Conservation (phyloP, 257 asterid genomes). For the Anisodus acutangulus region DNA sequence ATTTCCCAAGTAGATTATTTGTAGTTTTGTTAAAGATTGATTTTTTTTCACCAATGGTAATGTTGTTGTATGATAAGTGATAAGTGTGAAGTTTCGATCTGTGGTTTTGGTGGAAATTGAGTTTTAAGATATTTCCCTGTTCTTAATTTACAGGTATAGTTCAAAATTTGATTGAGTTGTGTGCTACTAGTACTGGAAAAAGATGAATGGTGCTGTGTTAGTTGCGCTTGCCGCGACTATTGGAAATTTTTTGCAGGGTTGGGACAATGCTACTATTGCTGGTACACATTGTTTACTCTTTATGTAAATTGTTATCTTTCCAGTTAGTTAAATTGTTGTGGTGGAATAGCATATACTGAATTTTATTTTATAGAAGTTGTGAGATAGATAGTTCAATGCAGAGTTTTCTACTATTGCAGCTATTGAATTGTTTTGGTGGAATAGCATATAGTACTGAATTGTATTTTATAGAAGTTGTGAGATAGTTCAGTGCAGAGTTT, state of each 20-base stretch:
- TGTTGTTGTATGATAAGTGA: neutral
- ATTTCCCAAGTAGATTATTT: neutral
- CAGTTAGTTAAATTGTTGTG: neutral
- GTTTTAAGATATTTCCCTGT: constrained; percentile 26
- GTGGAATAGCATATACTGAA: neutral
- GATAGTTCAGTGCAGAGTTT: neutral
- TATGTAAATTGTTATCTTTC: constrained; percentile 5
- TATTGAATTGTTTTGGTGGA: neutral
- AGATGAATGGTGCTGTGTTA: constrained; percentile 77
- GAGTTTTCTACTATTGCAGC: constrained; percentile 16
- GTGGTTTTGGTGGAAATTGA: constrained; percentile 29
- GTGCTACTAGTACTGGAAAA: constrained; percentile 28
- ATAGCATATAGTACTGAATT: neutral
- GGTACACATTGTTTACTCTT: constrained; percentile 45
- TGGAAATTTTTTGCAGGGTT: constrained; percentile 84
- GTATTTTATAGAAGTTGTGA: neutral
- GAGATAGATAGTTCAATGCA: neutral
- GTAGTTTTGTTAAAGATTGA: neutral
- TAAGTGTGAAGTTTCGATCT: constrained; percentile 33
- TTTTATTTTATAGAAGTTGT: neutral
- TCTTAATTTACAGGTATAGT: constrained; percentile 36
- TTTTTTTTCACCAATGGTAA: neutral
- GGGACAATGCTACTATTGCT: constrained; percentile 92
- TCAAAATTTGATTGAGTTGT: constrained; percentile 34
- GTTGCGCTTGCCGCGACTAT: constrained; percentile 78